Evolutionary conservation across 176 grass and related monocot genomes (phyloP).

Genomic region (Stipa capillata): DNA sequence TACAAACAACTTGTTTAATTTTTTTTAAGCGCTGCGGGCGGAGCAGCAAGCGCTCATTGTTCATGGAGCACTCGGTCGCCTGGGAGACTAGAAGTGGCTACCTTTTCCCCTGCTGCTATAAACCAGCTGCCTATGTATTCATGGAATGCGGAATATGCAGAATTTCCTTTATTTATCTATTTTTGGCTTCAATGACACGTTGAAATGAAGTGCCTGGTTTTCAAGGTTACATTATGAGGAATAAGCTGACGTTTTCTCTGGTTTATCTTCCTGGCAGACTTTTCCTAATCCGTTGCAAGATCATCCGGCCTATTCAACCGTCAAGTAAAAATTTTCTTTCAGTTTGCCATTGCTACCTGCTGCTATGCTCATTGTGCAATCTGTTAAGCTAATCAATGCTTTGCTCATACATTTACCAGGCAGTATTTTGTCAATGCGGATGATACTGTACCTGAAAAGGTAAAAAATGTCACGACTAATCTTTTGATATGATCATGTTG

Average conservation of each 20-base stretch:
- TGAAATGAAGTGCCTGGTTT: slow-evolving; percentile 11
- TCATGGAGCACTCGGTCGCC: too few species aligned
- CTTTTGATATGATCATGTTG: neutral
- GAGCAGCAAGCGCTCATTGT: too few species aligned
- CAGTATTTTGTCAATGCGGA: slow-evolving; percentile 92
- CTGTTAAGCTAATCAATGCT: slow-evolving; percentile 10
- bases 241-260: slow-evolving; percentile 26
- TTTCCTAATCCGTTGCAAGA: slow-evolving; percentile 87
- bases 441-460: slow-evolving; percentile 90
- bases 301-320: slow-evolving; percentile 83
- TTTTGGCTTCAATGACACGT: neutral
- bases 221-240: neutral
- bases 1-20: neutral
- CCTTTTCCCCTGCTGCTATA: neutral
- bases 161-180: neutral
- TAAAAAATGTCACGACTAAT: slow-evolving; percentile 9
- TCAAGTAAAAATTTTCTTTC: slow-evolving; percentile 63
- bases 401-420: slow-evolving; percentile 39
- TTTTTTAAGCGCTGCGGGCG: too few species aligned
- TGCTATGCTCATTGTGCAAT: neutral
- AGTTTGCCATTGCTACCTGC: neutral
- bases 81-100: too few species aligned
- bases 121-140: neutral
- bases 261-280: slow-evolving; percentile 46
- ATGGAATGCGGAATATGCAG: neutral